Percentiles rank a stretch among this genome's conserved stretches.
These are phyloP conservation scores for Globisporangium alternatum DNA, from an alignment of 352 stramenopile species.

Conservation along the genomic window DNA sequence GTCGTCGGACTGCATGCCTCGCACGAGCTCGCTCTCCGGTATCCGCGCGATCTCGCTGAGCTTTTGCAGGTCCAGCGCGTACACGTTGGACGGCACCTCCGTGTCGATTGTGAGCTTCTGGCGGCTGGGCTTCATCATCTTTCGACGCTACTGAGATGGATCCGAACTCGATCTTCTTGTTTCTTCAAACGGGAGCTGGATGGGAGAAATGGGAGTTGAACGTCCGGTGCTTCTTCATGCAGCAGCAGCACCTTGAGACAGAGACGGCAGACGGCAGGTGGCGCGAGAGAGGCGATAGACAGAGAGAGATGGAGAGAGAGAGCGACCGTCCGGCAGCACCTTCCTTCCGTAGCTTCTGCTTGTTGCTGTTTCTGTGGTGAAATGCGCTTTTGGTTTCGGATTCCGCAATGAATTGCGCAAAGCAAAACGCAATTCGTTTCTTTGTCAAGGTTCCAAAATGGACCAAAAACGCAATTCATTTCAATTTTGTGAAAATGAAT, in stretches of 20 bases:
- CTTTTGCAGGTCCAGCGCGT: constrained; percentile 64
- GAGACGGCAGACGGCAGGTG: not conserved
- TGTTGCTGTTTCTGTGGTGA: not conserved
- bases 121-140: constrained; percentile 10
- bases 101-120: constrained; percentile 15
- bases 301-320: not conserved
- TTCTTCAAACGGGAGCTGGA: constrained; percentile 1
- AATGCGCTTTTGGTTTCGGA: constrained; percentile 1
- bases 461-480: not conserved
- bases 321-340: not conserved
- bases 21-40: constrained; percentile 63
- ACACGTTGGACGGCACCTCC: constrained; percentile 78
- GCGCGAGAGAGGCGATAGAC: not conserved
- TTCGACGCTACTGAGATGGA: not conserved
- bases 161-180: constrained; percentile 6
- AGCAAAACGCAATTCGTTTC: too few species aligned
- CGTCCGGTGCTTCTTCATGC: constrained; percentile 12
- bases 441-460: too few species aligned
- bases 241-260: constrained; percentile 1
- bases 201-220: not conserved
- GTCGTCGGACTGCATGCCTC: constrained; percentile 68
- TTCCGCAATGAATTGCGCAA: not conserved
- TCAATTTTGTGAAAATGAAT: not conserved
- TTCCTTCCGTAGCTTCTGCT: not conserved
- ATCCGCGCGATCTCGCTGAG: constrained; percentile 64